These are phyloP conservation scores for Mycosphaerella sp. DNA, from an alignment of 2,329 filamentous ascomycete genomes.

Conservation along the genomic window DNA sequence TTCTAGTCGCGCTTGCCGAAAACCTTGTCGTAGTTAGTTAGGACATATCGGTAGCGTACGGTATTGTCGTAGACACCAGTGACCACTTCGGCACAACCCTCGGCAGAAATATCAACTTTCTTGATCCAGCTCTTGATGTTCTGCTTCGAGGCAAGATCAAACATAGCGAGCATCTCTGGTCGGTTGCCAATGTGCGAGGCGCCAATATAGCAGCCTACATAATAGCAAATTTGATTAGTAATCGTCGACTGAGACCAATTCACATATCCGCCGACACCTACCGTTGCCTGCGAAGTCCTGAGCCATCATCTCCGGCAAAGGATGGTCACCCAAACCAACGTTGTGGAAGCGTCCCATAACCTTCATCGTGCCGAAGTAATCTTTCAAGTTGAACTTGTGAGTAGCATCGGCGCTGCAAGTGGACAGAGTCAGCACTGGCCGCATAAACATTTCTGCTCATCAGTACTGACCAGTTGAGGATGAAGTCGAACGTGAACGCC, in stretches of 20 bases:
- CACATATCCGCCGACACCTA: too few species aligned
- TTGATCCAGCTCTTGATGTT: slow-evolving; percentile 52
- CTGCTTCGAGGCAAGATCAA: slow-evolving; percentile 46
- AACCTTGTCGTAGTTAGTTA: slow-evolving; percentile 61
- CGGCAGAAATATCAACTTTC: slow-evolving; percentile 65
- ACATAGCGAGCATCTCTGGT: slow-evolving; percentile 48
- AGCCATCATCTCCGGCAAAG: slow-evolving; percentile 55
- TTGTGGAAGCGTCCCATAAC: slow-evolving; percentile 75
- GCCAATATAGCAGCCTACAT: slow-evolving; percentile 40
- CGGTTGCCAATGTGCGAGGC: slow-evolving; percentile 43
- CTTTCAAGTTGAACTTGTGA: slow-evolving; percentile 56
- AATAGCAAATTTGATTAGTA: too few species aligned
- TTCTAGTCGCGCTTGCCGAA: slow-evolving; percentile 49
- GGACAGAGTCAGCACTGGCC: neutral
- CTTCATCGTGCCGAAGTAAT: slow-evolving; percentile 74
- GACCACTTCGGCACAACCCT: slow-evolving; percentile 64
- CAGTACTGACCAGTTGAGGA: slow-evolving; percentile 41
- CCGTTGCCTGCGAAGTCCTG: slow-evolving; percentile 73
- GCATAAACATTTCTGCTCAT: neutral
- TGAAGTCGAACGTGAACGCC: slow-evolving; percentile 63
- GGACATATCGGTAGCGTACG: slow-evolving; percentile 65
- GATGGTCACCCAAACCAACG: slow-evolving; percentile 72
- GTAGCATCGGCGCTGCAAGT: slow-evolving; percentile 59
- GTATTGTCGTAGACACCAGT: slow-evolving; percentile 61
- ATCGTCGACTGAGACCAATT: too few species aligned